Evolutionary conservation across 1,284 basidiomycete species (phyloP).

Genomic region (Volvariella surrecta): DNA sequence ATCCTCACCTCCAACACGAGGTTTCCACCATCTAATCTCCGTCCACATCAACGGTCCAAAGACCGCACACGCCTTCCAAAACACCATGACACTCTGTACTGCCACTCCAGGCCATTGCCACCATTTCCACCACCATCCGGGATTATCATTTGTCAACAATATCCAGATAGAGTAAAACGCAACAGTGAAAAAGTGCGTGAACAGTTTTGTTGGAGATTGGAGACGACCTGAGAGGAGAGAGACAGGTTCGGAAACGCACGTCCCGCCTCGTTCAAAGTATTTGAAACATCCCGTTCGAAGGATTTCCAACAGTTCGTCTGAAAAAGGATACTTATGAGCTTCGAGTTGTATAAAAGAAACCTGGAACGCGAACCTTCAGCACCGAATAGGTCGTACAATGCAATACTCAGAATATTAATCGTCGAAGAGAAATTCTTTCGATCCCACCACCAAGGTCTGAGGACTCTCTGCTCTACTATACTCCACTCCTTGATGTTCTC

Average conservation of each 20-base stretch:
- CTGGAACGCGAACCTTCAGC: constrained; percentile 62
- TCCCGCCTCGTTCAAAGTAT: constrained; percentile 93
- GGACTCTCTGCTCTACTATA: constrained; percentile 36
- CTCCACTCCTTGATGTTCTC: constrained; percentile 55
- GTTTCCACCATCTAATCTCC: constrained; percentile 49
- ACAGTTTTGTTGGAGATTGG: constrained; percentile 72
- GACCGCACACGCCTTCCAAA: constrained; percentile 84
- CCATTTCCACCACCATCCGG: neutral
- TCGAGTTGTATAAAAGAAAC: neutral
- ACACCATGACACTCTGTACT: constrained; percentile 33
- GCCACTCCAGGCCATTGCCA: neutral
- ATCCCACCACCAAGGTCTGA: constrained; percentile 78
- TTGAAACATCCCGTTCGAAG: constrained; percentile 93
- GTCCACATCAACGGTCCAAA: constrained; percentile 82
- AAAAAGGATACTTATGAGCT: neutral
- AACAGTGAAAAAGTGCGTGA: constrained; percentile 92
- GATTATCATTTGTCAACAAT: constrained; percentile 47
- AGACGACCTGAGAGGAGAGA: constrained; percentile 75
- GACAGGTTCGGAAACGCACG: constrained; percentile 85
- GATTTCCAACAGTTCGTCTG: constrained; percentile 74
- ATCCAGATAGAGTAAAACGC: constrained; percentile 90
- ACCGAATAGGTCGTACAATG: constrained; percentile 87
- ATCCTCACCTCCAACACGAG: constrained; percentile 4
- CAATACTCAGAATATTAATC: constrained; percentile 86
- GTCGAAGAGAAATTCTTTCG: constrained; percentile 78